phyloP scores from a whole-genome alignment of 2,329 filamentous ascomycete species.

The Cladorrhinum sp. region DNA sequence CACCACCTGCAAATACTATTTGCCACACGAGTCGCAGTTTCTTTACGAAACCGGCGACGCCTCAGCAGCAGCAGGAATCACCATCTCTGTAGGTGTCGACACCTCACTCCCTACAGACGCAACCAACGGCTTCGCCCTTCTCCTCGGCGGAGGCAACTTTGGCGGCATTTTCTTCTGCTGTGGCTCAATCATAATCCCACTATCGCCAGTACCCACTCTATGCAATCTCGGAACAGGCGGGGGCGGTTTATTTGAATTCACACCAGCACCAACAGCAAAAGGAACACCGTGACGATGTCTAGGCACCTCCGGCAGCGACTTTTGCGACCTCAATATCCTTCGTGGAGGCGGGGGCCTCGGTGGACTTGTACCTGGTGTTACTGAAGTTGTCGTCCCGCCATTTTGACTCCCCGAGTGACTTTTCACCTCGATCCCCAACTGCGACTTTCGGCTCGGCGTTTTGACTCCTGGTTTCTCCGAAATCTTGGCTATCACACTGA shows the following conservation, averaged over 20 bases:
- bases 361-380: constrained; percentile 8
- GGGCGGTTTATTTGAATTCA: not conserved
- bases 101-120: not conserved
- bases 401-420: constrained; percentile 22
- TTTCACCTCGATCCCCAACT: constrained; percentile 28
- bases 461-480: constrained; percentile 80
- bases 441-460: constrained; percentile 65
- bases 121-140: constrained; percentile 19
- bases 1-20: too few relatives aligned
- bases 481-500: constrained; percentile 75
- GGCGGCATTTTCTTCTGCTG: constrained; percentile 27
- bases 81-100: not conserved
- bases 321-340: constrained; percentile 40
- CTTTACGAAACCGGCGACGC: not conserved
- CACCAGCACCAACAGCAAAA: constrained; percentile 18
- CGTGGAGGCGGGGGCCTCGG: constrained; percentile 15
- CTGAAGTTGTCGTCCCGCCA: not conserved
- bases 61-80: not conserved
- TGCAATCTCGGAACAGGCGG: constrained; percentile 13
- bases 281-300: constrained; percentile 55
- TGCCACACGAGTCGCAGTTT: too few relatives aligned
- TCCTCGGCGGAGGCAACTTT: constrained; percentile 28
- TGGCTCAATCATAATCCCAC: too few relatives aligned
- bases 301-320: constrained; percentile 52
- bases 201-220: not conserved